Evolutionary conservation across 148 eudicot genomes (phyloP), one percentile per base, ranked within the genome.

Genomic region (Persicaria maculosa): DNA sequence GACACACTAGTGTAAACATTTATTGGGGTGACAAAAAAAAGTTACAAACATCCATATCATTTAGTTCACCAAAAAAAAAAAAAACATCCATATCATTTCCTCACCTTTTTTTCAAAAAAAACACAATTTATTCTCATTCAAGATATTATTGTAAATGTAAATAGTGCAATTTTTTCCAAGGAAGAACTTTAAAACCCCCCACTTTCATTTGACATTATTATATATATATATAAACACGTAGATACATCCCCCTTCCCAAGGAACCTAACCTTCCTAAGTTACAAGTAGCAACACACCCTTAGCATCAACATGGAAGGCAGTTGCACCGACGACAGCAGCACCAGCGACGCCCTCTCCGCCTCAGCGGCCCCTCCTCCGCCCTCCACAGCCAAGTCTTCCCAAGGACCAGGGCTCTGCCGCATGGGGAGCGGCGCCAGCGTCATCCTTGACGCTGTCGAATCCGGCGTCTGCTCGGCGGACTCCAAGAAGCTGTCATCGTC

Each of bases 281-380:
- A 14, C 45, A 65, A 6, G 14, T 20, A 65, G 43, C 46, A 36
- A 12, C 12, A 14, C 1, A 62, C 44, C 4, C 11, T 11, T 31
- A 22, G 31, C 40, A 11, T 22, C 43, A 31, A 4, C 7, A 65
- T 65, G 96, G 93, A 88, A 40, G 52, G 55, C 11, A 90, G 89
- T 71, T 80, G 80, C 47, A 12, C 75, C 47, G 90, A 86, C 61
- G 93, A 90, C 40, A 90, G 84, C 81, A 88, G 93, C 22, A 87
- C 89, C 4, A 90, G 80, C 19, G 86, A 85, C 19, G 31, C 8
- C 72, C 6, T 9, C 72, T 10, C 17, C 2, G n/a, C 5, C 14
- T 14, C 4, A 11, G 22, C 47, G 1, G 48, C 43, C 2, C 74
- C 10, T 9, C 43, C 57, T 1, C 17, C 40, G 16, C 53, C 58